Percentiles rank a stretch among this genome's conserved stretches.
Conservation (phyloP, 2,329 filamentous ascomycete genomes). For the Fusarium abutilonis region DNA sequence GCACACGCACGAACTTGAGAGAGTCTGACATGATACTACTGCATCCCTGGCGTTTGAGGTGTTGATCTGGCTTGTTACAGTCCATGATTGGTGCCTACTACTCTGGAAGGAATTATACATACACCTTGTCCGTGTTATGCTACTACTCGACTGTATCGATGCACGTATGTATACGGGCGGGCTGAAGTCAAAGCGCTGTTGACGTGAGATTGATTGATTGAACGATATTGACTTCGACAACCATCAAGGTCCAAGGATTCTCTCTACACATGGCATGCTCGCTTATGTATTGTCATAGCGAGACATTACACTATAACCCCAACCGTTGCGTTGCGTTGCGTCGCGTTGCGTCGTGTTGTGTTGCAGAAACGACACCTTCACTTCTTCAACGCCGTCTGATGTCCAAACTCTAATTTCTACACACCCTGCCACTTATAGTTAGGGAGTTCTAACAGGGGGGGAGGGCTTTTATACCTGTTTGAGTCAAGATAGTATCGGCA, state of each 20-base stretch:
- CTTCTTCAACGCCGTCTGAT: conserved; percentile 1
- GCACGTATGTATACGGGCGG: no score
- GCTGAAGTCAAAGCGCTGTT: conserved; percentile 16
- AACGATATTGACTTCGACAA: not conserved
- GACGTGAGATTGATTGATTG: conserved; percentile 3
- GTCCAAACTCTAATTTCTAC: conserved; percentile 14
- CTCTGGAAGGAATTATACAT: no score
- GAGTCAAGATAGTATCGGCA: conserved; percentile 19
- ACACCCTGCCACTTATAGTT: conserved; percentile 18
- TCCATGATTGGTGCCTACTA: not conserved
- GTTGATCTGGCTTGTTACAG: not conserved
- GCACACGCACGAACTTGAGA: conserved; percentile 10
- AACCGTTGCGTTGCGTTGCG: not conserved
- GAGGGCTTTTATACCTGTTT: conserved; percentile 1
- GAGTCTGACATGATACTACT: not conserved
- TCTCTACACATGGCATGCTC: not conserved
- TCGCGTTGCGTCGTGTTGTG: no score
- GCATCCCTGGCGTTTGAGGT: no score
- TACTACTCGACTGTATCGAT: no score
- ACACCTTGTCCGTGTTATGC: no score
- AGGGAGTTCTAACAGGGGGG: conserved; percentile 2
- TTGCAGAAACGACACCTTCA: not conserved
- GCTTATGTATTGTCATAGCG: conserved; percentile 11
- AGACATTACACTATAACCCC: not conserved
- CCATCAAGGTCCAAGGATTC: not conserved